Conservation (phyloP, 2,329 filamentous ascomycete genomes). For the Chrysoporthe cubensis region DNA sequence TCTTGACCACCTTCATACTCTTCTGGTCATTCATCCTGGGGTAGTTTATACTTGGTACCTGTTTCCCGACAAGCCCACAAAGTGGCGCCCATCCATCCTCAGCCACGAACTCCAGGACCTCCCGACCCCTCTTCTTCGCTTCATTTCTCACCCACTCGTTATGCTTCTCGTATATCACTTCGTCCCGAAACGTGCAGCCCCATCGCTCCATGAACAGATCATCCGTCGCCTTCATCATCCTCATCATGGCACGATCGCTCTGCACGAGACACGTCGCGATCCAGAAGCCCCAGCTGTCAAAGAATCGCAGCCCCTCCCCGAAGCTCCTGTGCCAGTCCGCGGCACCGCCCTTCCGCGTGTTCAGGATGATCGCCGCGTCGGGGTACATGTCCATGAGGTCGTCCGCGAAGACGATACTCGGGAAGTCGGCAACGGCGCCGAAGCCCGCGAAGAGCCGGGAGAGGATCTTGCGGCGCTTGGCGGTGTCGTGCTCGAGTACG, state of each 20-base stretch:
- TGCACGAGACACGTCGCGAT: conserved; percentile 21
- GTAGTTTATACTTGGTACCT: conserved; percentile 12
- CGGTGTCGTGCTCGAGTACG: conserved; percentile 34
- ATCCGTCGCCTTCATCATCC: conserved; percentile 26
- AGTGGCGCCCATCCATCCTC: conserved; percentile 24
- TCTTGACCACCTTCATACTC: conserved; percentile 27
- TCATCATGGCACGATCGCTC: conserved; percentile 26
- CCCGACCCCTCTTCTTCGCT: conserved; percentile 21
- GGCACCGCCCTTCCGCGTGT: conserved; percentile 29
- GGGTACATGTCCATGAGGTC: conserved; percentile 46
- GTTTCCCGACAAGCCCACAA: conserved; percentile 17
- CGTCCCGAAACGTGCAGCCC: conserved; percentile 22
- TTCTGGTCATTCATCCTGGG: conserved; percentile 26
- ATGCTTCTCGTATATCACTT: conserved; percentile 21
- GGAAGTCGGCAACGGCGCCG: conserved; percentile 36
- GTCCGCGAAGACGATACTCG: conserved; percentile 38
- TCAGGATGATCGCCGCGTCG: conserved; percentile 40
- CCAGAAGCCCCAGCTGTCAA: conserved; percentile 27
- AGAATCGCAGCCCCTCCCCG: conserved; percentile 25
- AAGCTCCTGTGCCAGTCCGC: conserved; percentile 20
- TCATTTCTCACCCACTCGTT: conserved; percentile 25
- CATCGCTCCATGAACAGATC: conserved; percentile 19
- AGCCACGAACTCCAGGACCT: conserved; percentile 22
- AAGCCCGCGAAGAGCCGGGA: conserved; percentile 39
- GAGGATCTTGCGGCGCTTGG: conserved; percentile 37